phyloP scores from a whole-genome alignment of 1,284 basidiomycete species.

The Naganishia cerealis region DNA sequence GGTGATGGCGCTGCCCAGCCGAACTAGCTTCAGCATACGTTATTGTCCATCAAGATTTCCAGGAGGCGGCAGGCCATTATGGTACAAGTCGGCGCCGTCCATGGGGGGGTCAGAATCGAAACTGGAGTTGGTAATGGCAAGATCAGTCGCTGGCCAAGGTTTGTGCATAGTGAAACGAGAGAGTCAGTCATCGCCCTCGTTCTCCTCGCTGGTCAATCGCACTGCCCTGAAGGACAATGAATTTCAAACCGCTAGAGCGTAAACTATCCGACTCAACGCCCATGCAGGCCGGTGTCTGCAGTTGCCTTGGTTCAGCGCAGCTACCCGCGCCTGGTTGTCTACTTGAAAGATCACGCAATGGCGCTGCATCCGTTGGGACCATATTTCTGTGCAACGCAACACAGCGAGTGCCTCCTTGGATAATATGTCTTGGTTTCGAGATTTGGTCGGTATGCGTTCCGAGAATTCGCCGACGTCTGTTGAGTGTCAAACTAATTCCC shows the following conservation, averaged over 20 bases:
- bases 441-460: not conserved
- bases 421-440: not conserved
- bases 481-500: too few species aligned
- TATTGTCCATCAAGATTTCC: too few species aligned
- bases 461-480: not conserved
- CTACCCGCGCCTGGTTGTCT: constrained; percentile 48
- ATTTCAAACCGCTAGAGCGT: constrained; percentile 31
- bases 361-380: constrained; percentile 38
- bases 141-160: too few species aligned
- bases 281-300: constrained; percentile 23
- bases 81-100: too few species aligned
- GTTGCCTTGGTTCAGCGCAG: constrained; percentile 20
- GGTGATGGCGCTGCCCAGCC: too few species aligned
- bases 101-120: too few species aligned
- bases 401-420: constrained; percentile 38
- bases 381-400: constrained; percentile 45
- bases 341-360: constrained; percentile 46
- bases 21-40: too few species aligned
- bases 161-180: too few species aligned
- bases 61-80: too few species aligned
- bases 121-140: too few species aligned
- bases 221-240: constrained; percentile 33
- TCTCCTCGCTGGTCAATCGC: constrained; percentile 35
- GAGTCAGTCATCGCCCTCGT: constrained; percentile 36
- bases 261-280: constrained; percentile 19